Percentiles rank a stretch among this genome's conserved stretches.
Evolutionary conservation across 2,329 filamentous ascomycete species (phyloP).

Genomic region (Trichoderma brevicompactum): DNA sequence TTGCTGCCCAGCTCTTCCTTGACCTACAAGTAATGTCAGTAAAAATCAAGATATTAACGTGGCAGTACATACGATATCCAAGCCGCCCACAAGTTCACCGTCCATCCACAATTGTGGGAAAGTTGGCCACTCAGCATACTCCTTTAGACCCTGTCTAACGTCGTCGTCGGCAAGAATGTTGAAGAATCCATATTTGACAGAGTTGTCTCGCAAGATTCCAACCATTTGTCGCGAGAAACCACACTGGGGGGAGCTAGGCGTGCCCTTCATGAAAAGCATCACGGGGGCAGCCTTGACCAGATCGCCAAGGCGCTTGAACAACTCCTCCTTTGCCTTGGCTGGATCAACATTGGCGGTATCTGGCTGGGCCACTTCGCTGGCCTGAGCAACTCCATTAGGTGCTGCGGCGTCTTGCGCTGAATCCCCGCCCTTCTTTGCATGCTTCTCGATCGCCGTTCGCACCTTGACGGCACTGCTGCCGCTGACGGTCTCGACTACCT

Average conservation of each 20-base stretch:
- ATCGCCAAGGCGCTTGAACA: conserved; percentile 78
- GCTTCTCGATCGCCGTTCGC: conserved; percentile 80
- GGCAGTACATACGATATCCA: conserved; percentile 83
- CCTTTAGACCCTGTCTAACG: conserved; percentile 93
- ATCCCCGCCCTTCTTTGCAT: conserved; percentile 59
- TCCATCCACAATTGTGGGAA: conserved; percentile 93
- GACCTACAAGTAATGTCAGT: conserved; percentile 60
- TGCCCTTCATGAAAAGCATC: conserved; percentile 99
- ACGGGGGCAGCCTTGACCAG: conserved; percentile 94
- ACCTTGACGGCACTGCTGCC: conserved; percentile 89
- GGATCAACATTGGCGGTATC: conserved; percentile 49
- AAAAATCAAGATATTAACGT: neutral
- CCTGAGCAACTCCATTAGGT: conserved; percentile 44
- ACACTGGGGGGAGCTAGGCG: conserved; percentile 82
- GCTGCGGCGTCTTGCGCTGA: conserved; percentile 43
- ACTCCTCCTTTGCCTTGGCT: conserved; percentile 75
- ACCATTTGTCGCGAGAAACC: conserved; percentile 94
- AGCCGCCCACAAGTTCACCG: conserved; percentile 86
- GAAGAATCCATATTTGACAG: conserved; percentile 97
- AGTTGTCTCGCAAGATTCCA: conserved; percentile 80
- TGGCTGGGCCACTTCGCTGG: conserved; percentile 50
- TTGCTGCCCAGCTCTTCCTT: conserved; percentile 91
- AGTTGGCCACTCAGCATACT: conserved; percentile 98
- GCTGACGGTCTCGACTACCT: conserved; percentile 82
- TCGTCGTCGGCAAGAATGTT: conserved; percentile 98